Base-by-base conservation (phyloP, 495 filamentous ascomycete species). In the Friedmanniomyces endolithicus region DNA sequence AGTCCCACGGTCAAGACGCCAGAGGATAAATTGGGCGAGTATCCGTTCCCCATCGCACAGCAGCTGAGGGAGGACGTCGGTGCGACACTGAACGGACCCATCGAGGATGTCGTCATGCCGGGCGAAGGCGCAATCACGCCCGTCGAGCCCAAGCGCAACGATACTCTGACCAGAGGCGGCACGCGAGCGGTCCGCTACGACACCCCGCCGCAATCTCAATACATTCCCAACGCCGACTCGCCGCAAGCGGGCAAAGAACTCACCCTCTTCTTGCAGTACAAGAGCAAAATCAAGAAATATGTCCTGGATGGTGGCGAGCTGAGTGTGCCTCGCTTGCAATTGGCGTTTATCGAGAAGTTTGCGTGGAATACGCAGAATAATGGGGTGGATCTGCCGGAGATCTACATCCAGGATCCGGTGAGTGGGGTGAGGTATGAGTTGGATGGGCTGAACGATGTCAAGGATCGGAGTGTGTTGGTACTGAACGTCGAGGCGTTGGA, bases 301-400 rank as follows among this genome's bases (percentile, higher is more conserved):
- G 80, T 95, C 8, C 78, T 98, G 11, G 90, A 90, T 62, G 90
- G 89, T 4, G 78, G 82, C 11, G 88, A 86, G 43, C 73, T 98
- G 16, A 88, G 89, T 19, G 82, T 95, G 51, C 87, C 86, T 11
- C 78, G 88, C 11, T 70, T 98, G 53, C 92, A 97, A 64, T 77
- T 97, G 31, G 90, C 90, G n/a, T 98, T 98, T 67, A 98, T 98
- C 61, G 94, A 97, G 59, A 97, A 96, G 63, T 98, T 98, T 63
- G 88, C 89, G 7, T 98, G 94, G 88, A 96, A 92, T 61, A 94
- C 89, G 0, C 90, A 95, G 59, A 86, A 83, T 62, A 90, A 97
- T 65, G 92, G 94, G 22, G 82, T 80, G 12, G 92, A 98, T 63
- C 73, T 98, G 27, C 92, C 92, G 0, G 92, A 97, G 62, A 95